Evolutionary conservation across 129 eudicot species (phyloP), one percentile per base, ranked within the genome.

Genomic region (Centaurea solstitialis): DNA sequence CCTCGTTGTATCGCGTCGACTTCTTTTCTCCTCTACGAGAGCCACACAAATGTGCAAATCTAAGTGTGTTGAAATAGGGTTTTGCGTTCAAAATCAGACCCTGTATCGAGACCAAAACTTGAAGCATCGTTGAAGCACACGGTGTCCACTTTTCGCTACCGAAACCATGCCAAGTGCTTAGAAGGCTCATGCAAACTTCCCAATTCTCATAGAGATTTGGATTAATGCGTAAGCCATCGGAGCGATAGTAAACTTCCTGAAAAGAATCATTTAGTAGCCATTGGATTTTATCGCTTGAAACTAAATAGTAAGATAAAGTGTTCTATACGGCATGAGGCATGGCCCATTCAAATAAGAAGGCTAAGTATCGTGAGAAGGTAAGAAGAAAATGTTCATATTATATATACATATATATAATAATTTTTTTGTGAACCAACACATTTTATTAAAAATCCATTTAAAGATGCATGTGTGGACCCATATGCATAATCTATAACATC

Each of bases 21-120:
- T n/a, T 26, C 30, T 59, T 68, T 67, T 90, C 91, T 47, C 91
- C 90, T 9, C 0, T 9, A 38, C 17, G 33, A n/a, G 88, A 77
- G 18, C 91, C 91, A 10, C 68, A n/a, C 62, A 28, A n/a, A 21
- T 17, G 0, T 53, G 80, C 97, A 81, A 67, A 86, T 65, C 81
- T 90, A 26, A 94, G 94, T 79, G 91, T 95, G 41, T 93, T 93
- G 70, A 87, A 94, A 76, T 68, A 94, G 5, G 98, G 98, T 68
- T 90, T 87, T 0, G 89, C 89, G 80, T 91, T 94, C 68, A 94
- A 75, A 82, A 94, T 86, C 72, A 94, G 84, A 73, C 90, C 98
- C 76, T 94, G 98, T 75, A 94, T 91, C 35, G 98, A 94, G 45
- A 94, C 90, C 86, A 94, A 83, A 67, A 94, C 97, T 86, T 94